These are phyloP conservation scores for Chenopodium quinoa DNA, from an alignment of 148 eudicot genomes.

Conservation along the genomic window DNA sequence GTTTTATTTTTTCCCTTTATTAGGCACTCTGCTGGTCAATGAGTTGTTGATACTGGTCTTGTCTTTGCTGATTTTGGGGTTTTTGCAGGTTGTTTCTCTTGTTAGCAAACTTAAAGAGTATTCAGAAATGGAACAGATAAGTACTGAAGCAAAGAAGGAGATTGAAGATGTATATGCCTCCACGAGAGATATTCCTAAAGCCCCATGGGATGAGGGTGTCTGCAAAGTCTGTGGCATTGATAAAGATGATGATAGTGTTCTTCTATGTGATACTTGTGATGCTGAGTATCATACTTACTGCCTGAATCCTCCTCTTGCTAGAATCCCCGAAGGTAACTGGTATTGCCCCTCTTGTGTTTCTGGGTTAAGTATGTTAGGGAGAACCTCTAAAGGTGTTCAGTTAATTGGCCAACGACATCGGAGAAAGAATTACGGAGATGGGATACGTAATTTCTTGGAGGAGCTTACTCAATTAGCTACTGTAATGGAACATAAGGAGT, in stretches of 20 bases:
- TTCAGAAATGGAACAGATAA: slow-evolving; percentile 38
- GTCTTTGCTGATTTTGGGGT: slow-evolving; percentile 5
- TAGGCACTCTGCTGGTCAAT: background rate
- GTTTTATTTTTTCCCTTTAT: background rate
- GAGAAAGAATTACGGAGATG: slow-evolving; percentile 45
- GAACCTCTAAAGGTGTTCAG: slow-evolving; percentile 25
- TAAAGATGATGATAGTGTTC: slow-evolving; percentile 64
- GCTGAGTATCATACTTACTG: slow-evolving; percentile 77
- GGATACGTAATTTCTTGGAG: slow-evolving; percentile 41
- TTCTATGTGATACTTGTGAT: slow-evolving; percentile 70
- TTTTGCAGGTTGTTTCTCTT: slow-evolving; percentile 44
- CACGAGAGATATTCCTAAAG: slow-evolving; percentile 51
- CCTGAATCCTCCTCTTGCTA: slow-evolving; percentile 67
- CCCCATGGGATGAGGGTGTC: slow-evolving; percentile 79
- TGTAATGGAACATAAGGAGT: slow-evolving; percentile 54
- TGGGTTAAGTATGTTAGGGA: slow-evolving; percentile 28
- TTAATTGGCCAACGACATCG: slow-evolving; percentile 23
- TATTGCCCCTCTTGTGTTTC: slow-evolving; percentile 69
- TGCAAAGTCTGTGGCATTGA: slow-evolving; percentile 80
- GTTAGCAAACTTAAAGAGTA: slow-evolving; percentile 41
- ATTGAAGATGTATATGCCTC: slow-evolving; percentile 41
- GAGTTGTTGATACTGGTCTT: background rate
- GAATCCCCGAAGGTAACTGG: slow-evolving; percentile 77
- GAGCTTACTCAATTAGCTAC: slow-evolving; percentile 41
- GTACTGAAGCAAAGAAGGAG: slow-evolving; percentile 46